Base-by-base conservation (phyloP, 257 asterid species). In the Eustoma russellianum region DNA sequence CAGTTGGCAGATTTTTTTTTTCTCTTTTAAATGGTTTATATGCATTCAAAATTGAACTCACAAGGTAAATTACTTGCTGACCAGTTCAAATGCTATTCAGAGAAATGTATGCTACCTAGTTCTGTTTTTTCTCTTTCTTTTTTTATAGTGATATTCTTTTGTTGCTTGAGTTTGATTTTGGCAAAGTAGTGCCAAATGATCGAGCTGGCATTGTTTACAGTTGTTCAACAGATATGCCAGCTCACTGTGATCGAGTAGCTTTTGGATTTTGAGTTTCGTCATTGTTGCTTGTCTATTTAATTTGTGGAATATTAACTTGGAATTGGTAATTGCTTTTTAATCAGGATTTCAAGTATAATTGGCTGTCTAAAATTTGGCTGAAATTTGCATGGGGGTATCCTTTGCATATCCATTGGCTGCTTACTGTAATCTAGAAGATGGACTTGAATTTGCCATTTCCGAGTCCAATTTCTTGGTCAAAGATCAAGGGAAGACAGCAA, bases 351-450 rank as follows among this genome's bases (percentile, higher is more conserved):
- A 75, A 71, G 63, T 75, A 34, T 50, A 53, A 50, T 19, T 61
- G 65, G 62, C 63, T 66, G 59, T 57, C 52, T 46, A 51, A 33
- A 57, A 49, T 60, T 57, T 13, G 63, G 30, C 50, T 67, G 57
- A 69, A 72, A 54, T 41, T 74, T 77, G 86, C 71, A 90, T 90
- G 97, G 97, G 97, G 72, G 66, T 76, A 69, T 51, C 80, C 41
- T 74, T 72, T 68, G 86, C 93, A 24, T 74, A 85, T 41, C 88
- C 94, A 54, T 45, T 83, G 6, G 69, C 80, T 13, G 63, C 67
- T 56, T 71, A 57, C 47, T 71, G 61, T 56, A 95, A 86, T 64
- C 44, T 73, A 6, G 91, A 77, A 50, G 69, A 66, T 13, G 83
- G 69, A 24, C 59, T 83, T 57, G 92, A 81, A 64, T 77, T 83